Percentiles rank a stretch among this genome's conserved stretches.
These are phyloP conservation scores for Sporothrix variecibatus DNA, from an alignment of 2,329 filamentous ascomycete species.

Conservation along the genomic window DNA sequence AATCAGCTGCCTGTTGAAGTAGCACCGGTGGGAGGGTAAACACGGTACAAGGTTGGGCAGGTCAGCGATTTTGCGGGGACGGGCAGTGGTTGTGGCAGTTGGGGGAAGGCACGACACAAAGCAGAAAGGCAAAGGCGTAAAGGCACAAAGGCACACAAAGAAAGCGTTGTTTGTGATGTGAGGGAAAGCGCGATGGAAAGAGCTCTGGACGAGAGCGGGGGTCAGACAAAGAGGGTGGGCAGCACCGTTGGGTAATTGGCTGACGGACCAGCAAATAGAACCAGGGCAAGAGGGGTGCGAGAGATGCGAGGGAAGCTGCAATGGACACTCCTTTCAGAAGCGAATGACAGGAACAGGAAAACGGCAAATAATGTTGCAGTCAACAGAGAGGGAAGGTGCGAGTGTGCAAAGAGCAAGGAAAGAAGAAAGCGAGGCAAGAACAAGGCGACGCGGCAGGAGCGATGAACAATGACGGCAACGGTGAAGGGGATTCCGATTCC, in stretches of 20 bases:
- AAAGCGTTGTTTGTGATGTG: not conserved
- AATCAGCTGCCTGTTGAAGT: slow-evolving; percentile 19
- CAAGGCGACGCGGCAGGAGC: not conserved
- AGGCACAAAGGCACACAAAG: no score
- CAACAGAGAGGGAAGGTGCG: not conserved
- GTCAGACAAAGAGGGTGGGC: slow-evolving; percentile 35
- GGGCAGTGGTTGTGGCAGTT: slow-evolving; percentile 15
- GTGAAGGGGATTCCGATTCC: not conserved
- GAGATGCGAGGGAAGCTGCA: not conserved
- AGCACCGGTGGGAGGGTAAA: slow-evolving; percentile 20
- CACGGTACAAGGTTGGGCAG: slow-evolving; percentile 19
- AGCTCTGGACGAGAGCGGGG: slow-evolving; percentile 7
- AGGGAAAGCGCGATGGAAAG: not conserved
- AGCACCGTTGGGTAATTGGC: slow-evolving; percentile 38
- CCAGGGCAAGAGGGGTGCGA: not conserved
- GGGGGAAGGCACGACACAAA: slow-evolving; percentile 16
- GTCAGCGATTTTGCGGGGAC: slow-evolving; percentile 7
- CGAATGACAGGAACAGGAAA: not conserved
- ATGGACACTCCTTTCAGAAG: not conserved
- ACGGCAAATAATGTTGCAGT: not conserved
- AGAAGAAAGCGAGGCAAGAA: not conserved
- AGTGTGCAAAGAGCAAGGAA: not conserved
- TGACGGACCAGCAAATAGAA: not conserved
- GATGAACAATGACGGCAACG: not conserved
- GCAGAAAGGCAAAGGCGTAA: not conserved